A percentile compares a stretch with the other conserved stretches of the same genome.
phyloP scores from a whole-genome alignment of 164 flowering plant species.

The Euptelea pleiosperma region DNA sequence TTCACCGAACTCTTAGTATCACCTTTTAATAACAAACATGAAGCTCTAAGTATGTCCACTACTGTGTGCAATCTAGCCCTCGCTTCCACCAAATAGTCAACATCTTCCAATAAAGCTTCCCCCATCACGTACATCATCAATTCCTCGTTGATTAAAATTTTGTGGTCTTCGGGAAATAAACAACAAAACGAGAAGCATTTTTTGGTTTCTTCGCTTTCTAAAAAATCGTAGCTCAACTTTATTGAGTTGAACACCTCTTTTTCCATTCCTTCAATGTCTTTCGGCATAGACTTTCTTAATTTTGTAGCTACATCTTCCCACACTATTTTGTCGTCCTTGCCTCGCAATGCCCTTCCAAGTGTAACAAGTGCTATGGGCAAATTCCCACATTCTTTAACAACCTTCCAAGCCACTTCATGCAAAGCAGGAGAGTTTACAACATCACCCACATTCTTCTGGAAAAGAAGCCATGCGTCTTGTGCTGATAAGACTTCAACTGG shows the following conservation, averaged over 20 bases:
- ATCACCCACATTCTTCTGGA: constrained; percentile 7
- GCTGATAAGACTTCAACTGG: background rate
- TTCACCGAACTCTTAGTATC: background rate
- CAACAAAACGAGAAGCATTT: constrained; percentile 19
- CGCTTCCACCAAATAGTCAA: constrained; percentile 12
- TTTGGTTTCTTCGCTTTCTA: constrained; percentile 17
- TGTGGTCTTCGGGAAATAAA: constrained; percentile 12
- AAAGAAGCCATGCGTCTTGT: constrained; percentile 1
- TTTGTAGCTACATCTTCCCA: constrained; percentile 9
- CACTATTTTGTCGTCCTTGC: background rate
- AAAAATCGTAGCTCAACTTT: constrained; percentile 18
- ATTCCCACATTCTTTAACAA: constrained; percentile 10
- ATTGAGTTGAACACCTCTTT: constrained; percentile 13
- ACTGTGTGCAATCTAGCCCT: background rate
- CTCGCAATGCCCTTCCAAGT: background rate
- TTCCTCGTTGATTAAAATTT: background rate
- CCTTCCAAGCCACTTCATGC: background rate
- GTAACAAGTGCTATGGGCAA: constrained; percentile 5
- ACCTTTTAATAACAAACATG: constrained; percentile 15
- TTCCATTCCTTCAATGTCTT: constrained; percentile 11
- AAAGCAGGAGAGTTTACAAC: background rate
- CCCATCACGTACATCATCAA: constrained; percentile 7
- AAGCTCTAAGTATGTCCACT: constrained; percentile 7
- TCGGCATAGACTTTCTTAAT: background rate
- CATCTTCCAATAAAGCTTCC: background rate